A percentile compares a stretch with the other conserved stretches of the same genome.
These are phyloP conservation scores for Glaciozyma martinii DNA, from an alignment of 768 basidiomycete species.

Conservation along the genomic window DNA sequence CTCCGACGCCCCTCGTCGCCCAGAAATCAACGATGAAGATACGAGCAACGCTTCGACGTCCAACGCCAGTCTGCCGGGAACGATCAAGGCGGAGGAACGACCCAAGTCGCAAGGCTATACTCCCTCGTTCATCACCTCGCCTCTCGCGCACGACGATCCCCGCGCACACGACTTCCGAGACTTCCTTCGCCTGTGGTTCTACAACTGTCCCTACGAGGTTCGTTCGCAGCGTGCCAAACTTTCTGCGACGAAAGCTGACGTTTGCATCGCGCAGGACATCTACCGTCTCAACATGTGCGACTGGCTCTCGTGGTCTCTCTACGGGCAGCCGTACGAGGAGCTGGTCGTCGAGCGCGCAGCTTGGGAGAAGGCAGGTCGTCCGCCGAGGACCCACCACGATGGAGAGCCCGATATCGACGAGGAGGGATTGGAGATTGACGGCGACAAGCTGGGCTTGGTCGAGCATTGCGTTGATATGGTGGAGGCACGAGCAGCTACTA, in stretches of 20 bases:
- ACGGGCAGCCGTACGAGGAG: slow-evolving; percentile 22
- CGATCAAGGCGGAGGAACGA: slow-evolving; percentile 6
- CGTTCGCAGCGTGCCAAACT: no score
- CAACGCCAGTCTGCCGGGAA: neutral
- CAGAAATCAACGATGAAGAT: neutral
- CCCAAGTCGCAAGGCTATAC: slow-evolving; percentile 8
- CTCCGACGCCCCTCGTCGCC: neutral
- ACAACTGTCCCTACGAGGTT: neutral
- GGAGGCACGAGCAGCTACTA: slow-evolving; percentile 28
- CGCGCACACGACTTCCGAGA: slow-evolving; percentile 33
- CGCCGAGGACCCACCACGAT: slow-evolving; percentile 8
- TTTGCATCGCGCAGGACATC: slow-evolving; percentile 2
- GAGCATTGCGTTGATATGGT: slow-evolving; percentile 30
- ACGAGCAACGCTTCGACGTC: neutral
- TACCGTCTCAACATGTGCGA: slow-evolving; percentile 26
- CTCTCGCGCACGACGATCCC: slow-evolving; percentile 25
- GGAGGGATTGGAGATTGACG: slow-evolving; percentile 9
- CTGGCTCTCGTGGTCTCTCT: slow-evolving; percentile 35
- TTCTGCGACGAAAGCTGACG: no score
- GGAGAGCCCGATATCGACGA: slow-evolving; percentile 12
- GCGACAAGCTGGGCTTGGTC: slow-evolving; percentile 24
- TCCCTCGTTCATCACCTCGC: slow-evolving; percentile 15
- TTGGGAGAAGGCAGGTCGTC: slow-evolving; percentile 20
- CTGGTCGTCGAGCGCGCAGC: slow-evolving; percentile 22
- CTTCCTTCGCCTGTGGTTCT: slow-evolving; percentile 29